Evolutionary conservation across 2,329 filamentous ascomycete species (phyloP).

Genomic region (Aspergillus pseudonomiae): DNA sequence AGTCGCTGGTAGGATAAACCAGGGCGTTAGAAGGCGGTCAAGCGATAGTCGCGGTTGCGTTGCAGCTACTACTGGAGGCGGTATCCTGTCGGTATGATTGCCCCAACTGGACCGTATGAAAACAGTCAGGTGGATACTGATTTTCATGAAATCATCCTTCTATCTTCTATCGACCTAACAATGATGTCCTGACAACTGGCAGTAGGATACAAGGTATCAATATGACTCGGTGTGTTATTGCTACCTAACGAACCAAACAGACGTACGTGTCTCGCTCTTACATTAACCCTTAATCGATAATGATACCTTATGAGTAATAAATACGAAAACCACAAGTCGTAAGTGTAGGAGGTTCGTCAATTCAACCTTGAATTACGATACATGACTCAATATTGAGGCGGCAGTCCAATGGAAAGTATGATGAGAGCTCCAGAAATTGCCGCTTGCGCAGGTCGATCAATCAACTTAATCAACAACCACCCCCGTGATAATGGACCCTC

Average conservation of each 20-base stretch:
- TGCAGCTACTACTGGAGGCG: background rate
- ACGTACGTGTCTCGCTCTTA: background rate
- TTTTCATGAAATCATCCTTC: background rate
- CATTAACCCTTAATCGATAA: background rate
- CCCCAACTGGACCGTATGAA: background rate
- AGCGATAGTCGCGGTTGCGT: background rate
- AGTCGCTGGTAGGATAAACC: background rate
- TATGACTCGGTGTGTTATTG: background rate
- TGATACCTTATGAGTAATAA: background rate
- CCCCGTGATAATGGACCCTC: background rate
- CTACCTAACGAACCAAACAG: background rate
- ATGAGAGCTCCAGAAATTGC: slow-evolving; percentile 3
- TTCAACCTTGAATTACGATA: background rate
- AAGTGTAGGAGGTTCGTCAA: background rate
- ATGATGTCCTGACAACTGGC: background rate
- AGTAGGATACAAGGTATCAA: background rate
- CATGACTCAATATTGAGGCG: background rate
- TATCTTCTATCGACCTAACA: background rate
- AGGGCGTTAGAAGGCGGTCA: slow-evolving; percentile 5
- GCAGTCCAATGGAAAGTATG: background rate
- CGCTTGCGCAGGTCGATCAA: slow-evolving; percentile 5
- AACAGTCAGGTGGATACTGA: background rate
- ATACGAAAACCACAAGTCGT: background rate
- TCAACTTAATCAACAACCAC: slow-evolving; percentile 3
- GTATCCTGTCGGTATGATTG: background rate